Percentiles rank a stretch among this genome's conserved stretches.
Conservation (phyloP, 2,329 filamentous ascomycete species). For the Apiospora malaysiana region DNA sequence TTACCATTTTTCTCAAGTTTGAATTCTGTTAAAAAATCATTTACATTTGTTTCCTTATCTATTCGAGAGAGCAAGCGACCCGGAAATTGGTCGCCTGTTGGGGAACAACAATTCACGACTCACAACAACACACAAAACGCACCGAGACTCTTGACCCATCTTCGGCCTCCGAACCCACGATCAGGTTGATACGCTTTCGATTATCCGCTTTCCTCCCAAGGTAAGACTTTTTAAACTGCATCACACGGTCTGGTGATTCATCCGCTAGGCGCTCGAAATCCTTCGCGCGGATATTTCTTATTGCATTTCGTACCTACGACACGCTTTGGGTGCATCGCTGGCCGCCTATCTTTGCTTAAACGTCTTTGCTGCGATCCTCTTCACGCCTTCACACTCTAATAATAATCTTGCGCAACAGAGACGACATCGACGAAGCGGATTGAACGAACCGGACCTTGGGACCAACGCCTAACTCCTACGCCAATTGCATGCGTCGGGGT, state of each 20-base stretch:
- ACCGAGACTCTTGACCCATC: background rate
- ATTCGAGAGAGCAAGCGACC: constrained; percentile 12
- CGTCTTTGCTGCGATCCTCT: background rate
- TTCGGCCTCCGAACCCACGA: background rate
- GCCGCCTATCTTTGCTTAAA: background rate
- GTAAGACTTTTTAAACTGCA: constrained; percentile 13
- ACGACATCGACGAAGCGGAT: background rate
- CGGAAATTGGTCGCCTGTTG: constrained; percentile 18
- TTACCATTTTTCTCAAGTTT: constrained; percentile 33
- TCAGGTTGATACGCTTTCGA: background rate
- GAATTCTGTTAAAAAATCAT: constrained; percentile 33
- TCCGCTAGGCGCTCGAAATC: constrained; percentile 11
- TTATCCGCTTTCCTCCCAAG: constrained; percentile 12
- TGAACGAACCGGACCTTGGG: background rate
- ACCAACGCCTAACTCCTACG: constrained; percentile 5
- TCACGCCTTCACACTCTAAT: background rate
- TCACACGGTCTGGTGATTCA: background rate
- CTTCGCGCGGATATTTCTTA: background rate
- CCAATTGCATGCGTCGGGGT: constrained; percentile 15
- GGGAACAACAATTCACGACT: constrained; percentile 1
- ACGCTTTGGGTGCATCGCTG: background rate
- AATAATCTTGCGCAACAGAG: constrained; percentile 6
- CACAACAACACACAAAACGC: constrained; percentile 9
- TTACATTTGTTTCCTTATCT: constrained; percentile 26
- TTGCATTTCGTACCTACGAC: background rate